These are phyloP conservation scores for Cucurbita pepo DNA, from an alignment of 306 rosid genomes.

Conservation along the genomic window DNA sequence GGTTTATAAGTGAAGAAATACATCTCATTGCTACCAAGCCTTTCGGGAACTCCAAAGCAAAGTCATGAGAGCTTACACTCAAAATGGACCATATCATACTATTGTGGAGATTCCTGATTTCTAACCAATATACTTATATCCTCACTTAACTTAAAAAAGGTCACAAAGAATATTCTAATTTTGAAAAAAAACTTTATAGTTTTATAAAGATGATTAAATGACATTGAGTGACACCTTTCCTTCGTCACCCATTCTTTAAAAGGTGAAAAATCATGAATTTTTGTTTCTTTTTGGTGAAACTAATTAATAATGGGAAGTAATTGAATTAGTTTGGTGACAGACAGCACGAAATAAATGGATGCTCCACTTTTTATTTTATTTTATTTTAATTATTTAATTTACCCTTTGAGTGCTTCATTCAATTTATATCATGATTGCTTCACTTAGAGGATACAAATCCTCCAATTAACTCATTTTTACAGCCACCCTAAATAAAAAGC, in stretches of 20 bases:
- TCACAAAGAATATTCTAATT: background rate
- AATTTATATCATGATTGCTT: background rate
- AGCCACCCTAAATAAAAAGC: background rate
- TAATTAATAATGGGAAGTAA: background rate
- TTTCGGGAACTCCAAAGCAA: too few species aligned
- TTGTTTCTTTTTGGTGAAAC: background rate
- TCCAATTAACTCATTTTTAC: background rate
- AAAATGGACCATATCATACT: too few species aligned
- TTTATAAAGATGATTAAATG: background rate
- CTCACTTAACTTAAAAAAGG: background rate
- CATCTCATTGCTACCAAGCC: too few species aligned
- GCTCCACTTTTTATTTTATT: background rate
- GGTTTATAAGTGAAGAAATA: too few species aligned
- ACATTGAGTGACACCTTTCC: background rate
- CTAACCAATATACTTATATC: too few species aligned
- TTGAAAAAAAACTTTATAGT: too few species aligned
- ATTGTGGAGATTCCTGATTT: too few species aligned
- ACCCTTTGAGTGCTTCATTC: background rate
- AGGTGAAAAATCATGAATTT: background rate
- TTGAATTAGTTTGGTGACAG: background rate
- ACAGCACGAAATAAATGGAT: background rate
- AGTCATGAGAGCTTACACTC: too few species aligned
- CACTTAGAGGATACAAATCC: conserved; percentile 8
- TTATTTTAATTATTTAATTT: background rate
- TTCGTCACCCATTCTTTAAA: background rate